Base-by-base conservation (phyloP, 2,329 filamentous ascomycete species). In the Sphaceloma murrayae region DNA sequence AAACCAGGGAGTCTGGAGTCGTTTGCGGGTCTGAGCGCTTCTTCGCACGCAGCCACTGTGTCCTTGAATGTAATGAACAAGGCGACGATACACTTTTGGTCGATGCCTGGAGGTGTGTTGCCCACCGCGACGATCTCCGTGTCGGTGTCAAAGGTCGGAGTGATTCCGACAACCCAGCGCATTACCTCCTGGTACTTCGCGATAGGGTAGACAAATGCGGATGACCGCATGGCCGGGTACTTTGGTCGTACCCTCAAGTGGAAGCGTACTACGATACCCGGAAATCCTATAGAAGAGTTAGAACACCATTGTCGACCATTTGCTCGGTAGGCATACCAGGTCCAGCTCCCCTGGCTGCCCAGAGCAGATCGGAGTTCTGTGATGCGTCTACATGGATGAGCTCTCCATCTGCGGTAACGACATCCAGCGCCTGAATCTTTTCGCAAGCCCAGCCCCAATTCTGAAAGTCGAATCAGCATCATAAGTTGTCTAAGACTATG, bases 401-500 rank as follows among this genome's bases (percentile, higher is more conserved):
- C 45, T 61, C 53, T 1, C 62, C 69, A 5, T 67, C 56, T 1
- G 69, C 68, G 1, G 67, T 69, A 2, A 73, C 67, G 1, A 70
- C 67, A 45, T 73, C 69, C 7, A 73, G 50, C 1, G 58, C 67
- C 2, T 62, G 43, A 1, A 74, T 58, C 10, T 57, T 55, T 51
- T 73, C 67, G 45, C 72, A 75, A 0, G 70, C 70, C 67, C 69
- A 74, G 0, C 73, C 72, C 72, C 71, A 75, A 49, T 69, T 71
- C 68, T 70, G 42, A 34, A 18, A 10, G n/a, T 9, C 7, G 18
- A 27, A 43, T 47, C 22, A 48, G 26, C 39, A 43, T 17, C 7
- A 22, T 16, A 16, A 17, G 5, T 13, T 13, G 4, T 13, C 11
- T 3, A 11, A n/a, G n/a, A n/a, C n/a, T 14, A 9, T 24, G 11